Percentiles rank a stretch among this genome's conserved stretches.
These are phyloP conservation scores for Tagetes patula DNA, from an alignment of 129 eudicot genomes.

Conservation along the genomic window DNA sequence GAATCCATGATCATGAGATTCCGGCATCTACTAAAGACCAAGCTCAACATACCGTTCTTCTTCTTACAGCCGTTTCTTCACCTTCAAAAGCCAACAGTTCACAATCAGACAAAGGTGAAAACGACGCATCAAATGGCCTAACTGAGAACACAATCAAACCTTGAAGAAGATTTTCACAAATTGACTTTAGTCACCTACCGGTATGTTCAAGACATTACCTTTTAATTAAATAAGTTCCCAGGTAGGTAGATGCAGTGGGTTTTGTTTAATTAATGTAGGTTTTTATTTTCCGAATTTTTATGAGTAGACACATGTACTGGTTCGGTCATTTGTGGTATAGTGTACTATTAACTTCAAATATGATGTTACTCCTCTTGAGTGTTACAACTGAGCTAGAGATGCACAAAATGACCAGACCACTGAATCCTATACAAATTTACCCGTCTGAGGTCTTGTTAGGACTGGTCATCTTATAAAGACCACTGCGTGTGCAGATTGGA, in stretches of 20 bases:
- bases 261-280: slow-evolving; percentile 28
- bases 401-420: not conserved
- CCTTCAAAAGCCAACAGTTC: slow-evolving; percentile 32
- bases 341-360: slow-evolving; percentile 7
- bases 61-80: slow-evolving; percentile 44
- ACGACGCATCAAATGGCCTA: slow-evolving; percentile 30
- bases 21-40: slow-evolving; percentile 61
- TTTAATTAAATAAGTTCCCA: slow-evolving; percentile 27
- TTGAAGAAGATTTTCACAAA: slow-evolving; percentile 16
- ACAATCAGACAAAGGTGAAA: slow-evolving; percentile 32
- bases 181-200: slow-evolving; percentile 5
- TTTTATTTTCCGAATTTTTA: slow-evolving; percentile 3
- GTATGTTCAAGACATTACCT: slow-evolving; percentile 20
- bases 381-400: not conserved
- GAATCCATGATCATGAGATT: slow-evolving; percentile 75
- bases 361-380: not conserved
- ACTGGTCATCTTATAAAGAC: not conserved
- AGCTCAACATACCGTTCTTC: slow-evolving; percentile 40
- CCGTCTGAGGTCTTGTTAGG: not conserved
- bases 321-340: slow-evolving; percentile 27
- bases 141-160: slow-evolving; percentile 6
- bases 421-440: not conserved
- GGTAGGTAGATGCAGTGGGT: slow-evolving; percentile 32
- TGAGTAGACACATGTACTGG: slow-evolving; percentile 24
- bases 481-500: not conserved